A percentile compares a stretch with the other conserved stretches of the same genome.
Conservation (phyloP, 148 eudicot species). For the Pouteria glomerata region DNA sequence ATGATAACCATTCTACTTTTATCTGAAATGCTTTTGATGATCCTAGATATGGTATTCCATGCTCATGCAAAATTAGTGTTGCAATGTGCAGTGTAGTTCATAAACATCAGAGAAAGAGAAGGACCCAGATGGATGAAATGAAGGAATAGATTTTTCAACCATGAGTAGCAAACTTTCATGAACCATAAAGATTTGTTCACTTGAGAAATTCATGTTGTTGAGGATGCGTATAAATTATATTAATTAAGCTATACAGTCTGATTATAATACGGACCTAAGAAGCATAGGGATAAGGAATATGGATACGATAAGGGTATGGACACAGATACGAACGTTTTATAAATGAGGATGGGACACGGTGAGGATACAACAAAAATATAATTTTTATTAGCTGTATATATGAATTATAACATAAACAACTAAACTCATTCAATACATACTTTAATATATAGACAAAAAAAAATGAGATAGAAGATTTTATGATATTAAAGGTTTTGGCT, state of each 20-base stretch:
- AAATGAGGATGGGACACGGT: too few relatives aligned
- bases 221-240: background rate
- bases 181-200: background rate
- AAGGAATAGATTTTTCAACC: background rate
- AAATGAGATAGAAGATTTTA: too few relatives aligned
- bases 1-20: background rate
- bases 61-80: background rate
- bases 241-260: background rate
- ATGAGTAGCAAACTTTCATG: background rate
- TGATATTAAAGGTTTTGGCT: too few relatives aligned
- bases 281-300: too few relatives aligned
- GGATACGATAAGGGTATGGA: too few relatives aligned
- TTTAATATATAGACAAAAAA: too few relatives aligned
- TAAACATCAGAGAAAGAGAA: background rate
- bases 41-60: background rate
- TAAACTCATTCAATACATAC: too few relatives aligned
- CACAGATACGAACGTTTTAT: too few relatives aligned
- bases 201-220: background rate
- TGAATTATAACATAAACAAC: too few relatives aligned
- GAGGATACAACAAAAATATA: too few relatives aligned
- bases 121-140: background rate
- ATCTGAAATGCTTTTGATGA: background rate
- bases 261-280: too few relatives aligned
- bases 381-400: too few relatives aligned
- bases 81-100: background rate